Base-by-base conservation (phyloP, 106 monocot species). In the Dendrobium officinale region DNA sequence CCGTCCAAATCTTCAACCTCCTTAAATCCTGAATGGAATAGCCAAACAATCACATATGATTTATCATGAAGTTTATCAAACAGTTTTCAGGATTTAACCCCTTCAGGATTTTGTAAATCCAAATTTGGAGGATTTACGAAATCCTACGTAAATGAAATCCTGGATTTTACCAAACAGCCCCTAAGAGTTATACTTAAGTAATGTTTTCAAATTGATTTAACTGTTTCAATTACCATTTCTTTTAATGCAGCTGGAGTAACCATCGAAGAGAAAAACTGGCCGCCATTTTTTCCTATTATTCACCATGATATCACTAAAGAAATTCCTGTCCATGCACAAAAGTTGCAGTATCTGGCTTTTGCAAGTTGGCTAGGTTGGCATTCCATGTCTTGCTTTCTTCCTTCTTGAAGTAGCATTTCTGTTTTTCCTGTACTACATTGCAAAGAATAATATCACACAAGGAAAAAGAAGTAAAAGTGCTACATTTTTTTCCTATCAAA, bases 281-380 rank as follows among this genome's bases (percentile, higher is more conserved):
- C 90, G 4, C 84, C 93, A 24, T 79, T 90, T 82, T 89, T 90
- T 68, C 90, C 93, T 2, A 84, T 93, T 40, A 93, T 93, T 80
- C 93, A 93, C 77, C 93, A 93, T 89, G 93, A 93, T 47, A 93
- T 93, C 72, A 37, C 88, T 31, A 93, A 90, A 67, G 93, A 93
- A 64, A 93, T 93, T 31, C 93, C 93, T 3, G 81, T 90, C 13
- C 87, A 88, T 86, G 88, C 85, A 64, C 93, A 93, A 72, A 86
- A 85, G 75, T 82, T 90, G 81, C 93, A 93, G 59, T 93, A 93
- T 79, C 47, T 93, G 54, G 90, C 93, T 80, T 93, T 93, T 85
- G 85, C 88, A 73, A 90, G 88, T 73, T 93, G 90, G 93, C 76
- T 93, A 79, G 93, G 51, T 51, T 51, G 3, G 93, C 87, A 84